Conservation (phyloP, 106 monocot species). For the Dioscorea dumetorum region DNA sequence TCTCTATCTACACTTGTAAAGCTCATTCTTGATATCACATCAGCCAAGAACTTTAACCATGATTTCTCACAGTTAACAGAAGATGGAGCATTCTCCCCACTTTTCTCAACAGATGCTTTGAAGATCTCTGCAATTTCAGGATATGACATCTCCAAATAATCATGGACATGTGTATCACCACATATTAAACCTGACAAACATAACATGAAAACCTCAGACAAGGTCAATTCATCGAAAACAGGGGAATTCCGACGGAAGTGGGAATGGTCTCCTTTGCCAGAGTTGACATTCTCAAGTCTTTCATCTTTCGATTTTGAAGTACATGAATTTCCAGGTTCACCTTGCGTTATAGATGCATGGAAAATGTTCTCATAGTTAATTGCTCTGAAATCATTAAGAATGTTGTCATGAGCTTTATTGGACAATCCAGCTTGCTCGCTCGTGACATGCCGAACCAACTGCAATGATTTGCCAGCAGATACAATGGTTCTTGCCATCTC, state of each 20-base stretch:
- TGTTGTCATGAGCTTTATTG: background rate
- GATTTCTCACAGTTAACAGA: constrained; percentile 13
- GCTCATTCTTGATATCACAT: constrained; percentile 33
- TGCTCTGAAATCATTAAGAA: background rate
- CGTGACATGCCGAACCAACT: constrained; percentile 60
- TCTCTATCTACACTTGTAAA: background rate
- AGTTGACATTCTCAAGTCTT: too few relatives aligned
- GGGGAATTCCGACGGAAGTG: too few relatives aligned
- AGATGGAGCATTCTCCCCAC: constrained; percentile 7
- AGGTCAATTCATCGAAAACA: constrained; percentile 44
- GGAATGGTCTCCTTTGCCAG: too few relatives aligned
- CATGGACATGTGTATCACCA: constrained; percentile 51
- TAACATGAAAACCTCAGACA: constrained; percentile 70
- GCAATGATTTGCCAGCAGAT: constrained; percentile 97
- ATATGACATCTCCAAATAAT: constrained; percentile 21
- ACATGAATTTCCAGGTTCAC: constrained; percentile 5
- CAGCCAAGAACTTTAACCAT: constrained; percentile 60
- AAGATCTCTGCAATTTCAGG: constrained; percentile 23
- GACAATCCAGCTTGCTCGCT: constrained; percentile 18
- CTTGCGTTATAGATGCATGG: background rate
- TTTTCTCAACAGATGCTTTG: constrained; percentile 4
- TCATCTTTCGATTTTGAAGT: constrained; percentile 4
- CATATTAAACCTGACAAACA: constrained; percentile 68
- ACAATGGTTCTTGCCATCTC: constrained; percentile 63
- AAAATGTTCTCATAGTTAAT: too few relatives aligned